phyloP scores from a whole-genome alignment of 768 basidiomycete species.

The Tylopilus plumbeoviolaceoides region DNA sequence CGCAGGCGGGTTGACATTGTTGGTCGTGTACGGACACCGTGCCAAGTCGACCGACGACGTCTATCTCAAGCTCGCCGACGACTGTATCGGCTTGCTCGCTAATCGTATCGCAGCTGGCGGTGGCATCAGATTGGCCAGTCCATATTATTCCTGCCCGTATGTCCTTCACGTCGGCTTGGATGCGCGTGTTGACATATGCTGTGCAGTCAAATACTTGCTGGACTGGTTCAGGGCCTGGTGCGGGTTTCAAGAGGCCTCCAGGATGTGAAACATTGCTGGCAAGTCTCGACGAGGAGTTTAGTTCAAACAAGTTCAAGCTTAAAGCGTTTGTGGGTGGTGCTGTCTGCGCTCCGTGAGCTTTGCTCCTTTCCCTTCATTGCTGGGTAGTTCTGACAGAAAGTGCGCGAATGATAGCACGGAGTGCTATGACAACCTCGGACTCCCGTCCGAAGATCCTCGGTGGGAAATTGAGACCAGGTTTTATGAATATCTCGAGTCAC shows the following conservation, averaged over 20 bases:
- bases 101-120: constrained; percentile 42
- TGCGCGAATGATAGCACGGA: constrained; percentile 40
- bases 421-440: constrained; percentile 47
- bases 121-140: constrained; percentile 41
- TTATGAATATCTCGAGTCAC: constrained; percentile 26
- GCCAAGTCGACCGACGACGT: too few species aligned
- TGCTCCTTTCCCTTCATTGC: not conserved
- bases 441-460: constrained; percentile 45
- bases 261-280: constrained; percentile 15
- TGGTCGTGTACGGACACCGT: constrained; percentile 62
- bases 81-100: too few species aligned
- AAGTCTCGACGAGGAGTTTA: constrained; percentile 24
- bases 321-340: constrained; percentile 34
- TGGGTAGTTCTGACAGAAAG: not conserved
- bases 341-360: constrained; percentile 30
- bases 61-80: too few species aligned
- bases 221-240: constrained; percentile 66
- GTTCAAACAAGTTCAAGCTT: constrained; percentile 23
- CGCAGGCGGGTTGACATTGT: constrained; percentile 51
- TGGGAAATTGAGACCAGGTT: constrained; percentile 30
- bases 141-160: constrained; percentile 35
- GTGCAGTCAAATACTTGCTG: too few species aligned
- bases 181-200: too few species aligned
- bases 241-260: constrained; percentile 50
- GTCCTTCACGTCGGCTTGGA: constrained; percentile 3